These are phyloP conservation scores for Pseudocercospora pini-densiflorae DNA, from an alignment of 2,329 filamentous ascomycete genomes.

Conservation along the genomic window DNA sequence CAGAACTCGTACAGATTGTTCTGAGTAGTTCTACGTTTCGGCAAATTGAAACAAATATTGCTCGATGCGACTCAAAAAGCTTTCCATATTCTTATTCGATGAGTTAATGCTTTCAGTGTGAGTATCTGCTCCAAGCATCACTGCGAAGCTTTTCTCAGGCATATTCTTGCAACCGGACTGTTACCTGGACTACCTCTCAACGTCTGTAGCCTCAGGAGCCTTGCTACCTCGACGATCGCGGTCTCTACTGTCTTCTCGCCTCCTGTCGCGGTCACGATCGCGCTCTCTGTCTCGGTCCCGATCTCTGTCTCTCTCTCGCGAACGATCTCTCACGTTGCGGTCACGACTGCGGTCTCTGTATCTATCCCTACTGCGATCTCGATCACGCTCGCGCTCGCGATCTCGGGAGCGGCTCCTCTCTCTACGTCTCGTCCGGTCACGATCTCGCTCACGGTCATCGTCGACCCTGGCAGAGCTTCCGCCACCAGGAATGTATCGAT, in stretches of 20 bases:
- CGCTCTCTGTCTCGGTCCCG: conserved; percentile 15
- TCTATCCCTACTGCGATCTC: conserved; percentile 33
- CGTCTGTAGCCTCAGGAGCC: neutral
- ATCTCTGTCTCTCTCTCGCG: conserved; percentile 29
- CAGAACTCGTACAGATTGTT: neutral
- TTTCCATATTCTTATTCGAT: neutral
- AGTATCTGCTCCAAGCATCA: no score
- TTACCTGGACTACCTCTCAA: neutral
- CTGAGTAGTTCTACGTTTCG: neutral
- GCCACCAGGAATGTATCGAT: conserved; percentile 43
- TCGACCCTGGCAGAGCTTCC: conserved; percentile 19
- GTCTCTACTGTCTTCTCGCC: conserved; percentile 12
- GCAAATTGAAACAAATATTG: neutral
- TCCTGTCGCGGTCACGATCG: conserved; percentile 8
- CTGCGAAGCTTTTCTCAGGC: neutral
- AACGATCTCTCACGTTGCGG: conserved; percentile 28
- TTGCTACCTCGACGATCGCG: conserved; percentile 10
- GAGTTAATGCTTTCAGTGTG: neutral
- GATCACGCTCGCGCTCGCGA: conserved; percentile 1
- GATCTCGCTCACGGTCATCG: conserved; percentile 14
- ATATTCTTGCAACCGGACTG: neutral
- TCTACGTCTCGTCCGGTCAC: conserved; percentile 14
- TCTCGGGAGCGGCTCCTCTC: conserved; percentile 12
- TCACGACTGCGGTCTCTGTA: conserved; percentile 37
- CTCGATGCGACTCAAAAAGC: neutral